Conservation (phyloP, 805 yeast species). For the Cyberlindnera amylophila region DNA sequence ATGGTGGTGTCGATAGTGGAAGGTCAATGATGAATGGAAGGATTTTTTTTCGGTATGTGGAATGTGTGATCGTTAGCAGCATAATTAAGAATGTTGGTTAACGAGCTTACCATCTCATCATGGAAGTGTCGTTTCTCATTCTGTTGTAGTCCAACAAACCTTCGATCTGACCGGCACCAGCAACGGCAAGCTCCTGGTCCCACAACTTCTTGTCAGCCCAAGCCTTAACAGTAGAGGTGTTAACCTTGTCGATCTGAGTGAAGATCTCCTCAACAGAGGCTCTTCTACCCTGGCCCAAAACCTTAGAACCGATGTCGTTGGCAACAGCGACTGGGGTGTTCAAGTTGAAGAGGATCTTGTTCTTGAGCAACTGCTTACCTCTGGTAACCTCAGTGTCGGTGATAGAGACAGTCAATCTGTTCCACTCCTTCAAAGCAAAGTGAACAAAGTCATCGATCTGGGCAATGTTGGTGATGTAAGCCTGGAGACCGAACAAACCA, state of each 20-base stretch:
- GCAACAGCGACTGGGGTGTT: slow-evolving; percentile 49
- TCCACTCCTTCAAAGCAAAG: slow-evolving; percentile 83
- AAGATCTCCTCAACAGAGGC: slow-evolving; percentile 56
- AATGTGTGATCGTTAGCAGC: not conserved
- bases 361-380: slow-evolving; percentile 70
- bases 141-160: slow-evolving; percentile 79
- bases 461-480: slow-evolving; percentile 56
- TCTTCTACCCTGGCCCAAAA: slow-evolving; percentile 59
- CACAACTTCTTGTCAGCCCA: slow-evolving; percentile 78
- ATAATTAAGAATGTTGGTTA: not conserved
- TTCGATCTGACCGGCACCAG: slow-evolving; percentile 86
- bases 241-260: slow-evolving; percentile 59
- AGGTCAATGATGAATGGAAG: not conserved
- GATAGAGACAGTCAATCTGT: slow-evolving; percentile 72
- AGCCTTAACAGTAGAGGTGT: slow-evolving; percentile 53
- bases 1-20: not conserved
- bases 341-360: slow-evolving; percentile 50
- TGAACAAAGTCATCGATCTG: slow-evolving; percentile 74
- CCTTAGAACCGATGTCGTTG: slow-evolving; percentile 54
- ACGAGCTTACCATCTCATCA: slow-evolving; percentile 67
- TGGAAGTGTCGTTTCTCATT: slow-evolving; percentile 84
- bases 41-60: not conserved
- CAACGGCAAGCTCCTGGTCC: slow-evolving; percentile 81
- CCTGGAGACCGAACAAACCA: slow-evolving; percentile 81
- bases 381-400: slow-evolving; percentile 75